Base-by-base conservation (phyloP, 352 stramenopile species). In the Globisporangium splendens region DNA sequence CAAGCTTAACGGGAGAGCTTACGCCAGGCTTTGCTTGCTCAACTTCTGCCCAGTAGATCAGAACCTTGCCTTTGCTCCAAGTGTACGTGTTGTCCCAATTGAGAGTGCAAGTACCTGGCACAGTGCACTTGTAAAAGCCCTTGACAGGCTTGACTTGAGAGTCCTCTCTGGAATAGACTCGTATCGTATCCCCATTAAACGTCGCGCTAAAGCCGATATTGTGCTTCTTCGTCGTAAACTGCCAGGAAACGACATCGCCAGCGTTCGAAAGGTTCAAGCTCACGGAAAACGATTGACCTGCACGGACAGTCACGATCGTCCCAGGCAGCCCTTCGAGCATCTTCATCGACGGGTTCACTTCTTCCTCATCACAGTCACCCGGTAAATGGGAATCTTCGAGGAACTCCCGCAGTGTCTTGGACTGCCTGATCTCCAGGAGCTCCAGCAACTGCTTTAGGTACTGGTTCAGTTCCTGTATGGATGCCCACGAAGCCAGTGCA, bases 21-120 rank as follows among this genome's bases (percentile, higher is more conserved):
- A 41, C 31, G 42, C 52, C 53, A 2, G 54, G 38, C 4, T 24
- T 28, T 2, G 24, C 48, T 43, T 77, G 68, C 54, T 86, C 72
- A 13, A 92, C 75, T 56, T 90, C 82, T 12, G 82, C 77, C 77
- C 77, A 88, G 65, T 92, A 92, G 21, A 89, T 75, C 3, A 92
- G 57, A 20, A 86, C 73, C 44, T 92, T 92, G 51, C 60, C 72
- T 46, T 89, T 88, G 59, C 79, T 86, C 82, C 82, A 92, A 22
- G 79, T 89, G 63, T 90, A 92, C 57, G 82, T 90, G 60, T 92
- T 92, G 65, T 92, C 82, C 82, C 82, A 92, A 21, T 79, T 85
- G 11, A 92, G 69, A 14, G 75, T 83, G 47, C 77, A 86, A 14
- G 72, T 79, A 0, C 82, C 82, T n/a, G 79, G 65, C 5, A 56